Evolutionary conservation across 2,329 filamentous ascomycete species (phyloP).

Genomic region (Fusarium veterinarium): DNA sequence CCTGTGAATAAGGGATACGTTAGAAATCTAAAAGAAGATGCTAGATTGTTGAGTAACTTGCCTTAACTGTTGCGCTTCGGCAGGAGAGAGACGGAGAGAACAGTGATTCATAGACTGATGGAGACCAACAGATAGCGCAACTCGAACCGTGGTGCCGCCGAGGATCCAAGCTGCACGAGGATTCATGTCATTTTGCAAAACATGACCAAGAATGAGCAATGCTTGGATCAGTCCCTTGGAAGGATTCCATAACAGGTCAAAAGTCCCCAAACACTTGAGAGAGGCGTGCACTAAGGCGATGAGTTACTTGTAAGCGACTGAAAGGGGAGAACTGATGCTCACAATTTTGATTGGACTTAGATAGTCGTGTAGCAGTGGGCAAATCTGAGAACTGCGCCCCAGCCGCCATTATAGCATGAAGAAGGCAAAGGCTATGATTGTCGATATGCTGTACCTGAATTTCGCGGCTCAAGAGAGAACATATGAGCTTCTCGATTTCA

Average conservation of each 20-base stretch:
- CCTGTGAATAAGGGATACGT: neutral
- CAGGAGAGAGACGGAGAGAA: neutral
- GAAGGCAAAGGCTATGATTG: slow-evolving; percentile 18
- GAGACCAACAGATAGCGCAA: slow-evolving; percentile 29
- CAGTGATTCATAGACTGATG: slow-evolving; percentile 4
- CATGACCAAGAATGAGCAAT: slow-evolving; percentile 31
- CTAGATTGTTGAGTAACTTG: neutral
- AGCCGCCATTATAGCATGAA: slow-evolving; percentile 36
- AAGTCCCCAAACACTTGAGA: slow-evolving; percentile 10
- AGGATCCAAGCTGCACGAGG: slow-evolving; percentile 37
- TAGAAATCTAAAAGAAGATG: neutral
- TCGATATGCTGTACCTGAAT: neutral
- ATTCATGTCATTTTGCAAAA: slow-evolving; percentile 36
- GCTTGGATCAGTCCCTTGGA: slow-evolving; percentile 27
- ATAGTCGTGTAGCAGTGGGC: neutral
- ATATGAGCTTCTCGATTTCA: slow-evolving; percentile 23
- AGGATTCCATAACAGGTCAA: slow-evolving; percentile 25
- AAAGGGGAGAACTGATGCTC: neutral
- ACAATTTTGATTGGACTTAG: slow-evolving; percentile 17
- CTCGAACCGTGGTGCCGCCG: slow-evolving; percentile 27
- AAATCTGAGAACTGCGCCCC: slow-evolving; percentile 38
- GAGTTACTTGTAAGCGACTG: neutral
- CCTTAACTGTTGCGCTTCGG: slow-evolving; percentile 24
- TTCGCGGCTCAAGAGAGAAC: slow-evolving; percentile 8
- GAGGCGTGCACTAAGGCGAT: slow-evolving; percentile 9